Base-by-base conservation (phyloP, 768 basidiomycete species). In the Tylopilus vinaceipallidus region DNA sequence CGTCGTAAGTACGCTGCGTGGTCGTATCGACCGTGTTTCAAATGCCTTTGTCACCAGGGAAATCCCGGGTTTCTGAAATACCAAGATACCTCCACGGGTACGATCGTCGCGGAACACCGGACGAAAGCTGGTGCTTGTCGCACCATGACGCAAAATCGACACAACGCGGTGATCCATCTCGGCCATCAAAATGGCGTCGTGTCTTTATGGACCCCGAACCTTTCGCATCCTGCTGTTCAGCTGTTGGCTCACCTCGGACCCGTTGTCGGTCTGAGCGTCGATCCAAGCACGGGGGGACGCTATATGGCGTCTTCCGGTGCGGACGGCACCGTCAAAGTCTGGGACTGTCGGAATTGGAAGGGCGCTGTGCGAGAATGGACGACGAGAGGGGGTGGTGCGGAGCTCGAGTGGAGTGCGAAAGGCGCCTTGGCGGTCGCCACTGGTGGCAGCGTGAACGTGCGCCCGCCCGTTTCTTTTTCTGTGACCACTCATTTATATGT, bases 291-390 rank as follows among this genome's bases (percentile, higher is more conserved):
- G 6, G 86, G 87, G 2, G 95, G 95, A 1, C 67, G 92, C 26
- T 95, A 97, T 60, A 89, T 97, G 86, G 88, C 91, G 1, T 95
- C 92, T 0, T 77, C 87, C 2, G 95, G 95, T 0, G 75, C 84
- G 53, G 97, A 99, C 62, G 87, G 93, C 0, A 81, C 73, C 0
- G 88, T 99, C 43, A 98, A 98, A 61, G 77, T 98, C 2, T 99
- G 97, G 97, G 97, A 98, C 70, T 91, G 88, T 62, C 72, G 97
- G 49, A 97, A 93, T 72, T 98, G 94, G 94, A 92, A 88, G 56
- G 88, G 89, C 8, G 81, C 84, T 3, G 80, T 99, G 30, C 75
- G 91, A 50, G 79, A 86, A 67, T 88, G 94, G 92, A 72, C 68
- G 9, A 75, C 87, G 33, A 74, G 91, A 47, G 84, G 87, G 7